Percentiles rank a stretch among this genome's conserved stretches.
Conservation (phyloP, 805 yeast genomes). For the Crinitomyces ghanaensis region DNA sequence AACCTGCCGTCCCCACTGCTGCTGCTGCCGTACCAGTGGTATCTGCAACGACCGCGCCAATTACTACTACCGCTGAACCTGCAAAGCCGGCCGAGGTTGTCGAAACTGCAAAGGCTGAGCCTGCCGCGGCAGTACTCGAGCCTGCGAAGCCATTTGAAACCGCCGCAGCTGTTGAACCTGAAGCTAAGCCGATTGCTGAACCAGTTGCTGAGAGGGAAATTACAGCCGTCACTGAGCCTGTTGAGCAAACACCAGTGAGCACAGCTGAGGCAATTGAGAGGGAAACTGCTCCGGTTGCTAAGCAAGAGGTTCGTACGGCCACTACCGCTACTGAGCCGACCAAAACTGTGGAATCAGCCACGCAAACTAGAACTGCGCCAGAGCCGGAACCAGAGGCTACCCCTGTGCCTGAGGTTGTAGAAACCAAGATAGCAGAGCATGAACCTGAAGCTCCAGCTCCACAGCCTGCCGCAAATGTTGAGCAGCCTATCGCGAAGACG, state of each 20-base stretch:
- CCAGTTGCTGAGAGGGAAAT: conserved; percentile 5
- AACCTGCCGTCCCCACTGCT: background rate
- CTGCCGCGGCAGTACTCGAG: too few species aligned
- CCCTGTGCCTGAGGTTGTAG: conserved; percentile 5
- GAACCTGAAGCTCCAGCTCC: conserved; percentile 4
- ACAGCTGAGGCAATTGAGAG: conserved; percentile 2
- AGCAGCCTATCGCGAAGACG: conserved; percentile 1
- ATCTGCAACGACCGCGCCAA: conserved; percentile 5
- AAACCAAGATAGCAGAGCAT: conserved; percentile 1
- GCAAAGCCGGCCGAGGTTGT: conserved; percentile 7
- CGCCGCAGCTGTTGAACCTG: conserved; percentile 2
- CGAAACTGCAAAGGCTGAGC: conserved; percentile 7
- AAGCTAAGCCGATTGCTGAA: conserved; percentile 3
- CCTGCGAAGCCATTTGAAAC: too few species aligned
- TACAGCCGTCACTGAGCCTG: conserved; percentile 4
- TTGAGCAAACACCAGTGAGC: conserved; percentile 4
- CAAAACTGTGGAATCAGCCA: conserved; percentile 1
- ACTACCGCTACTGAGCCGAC: conserved; percentile 5
- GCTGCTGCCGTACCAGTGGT: conserved; percentile 3
- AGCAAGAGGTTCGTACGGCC: background rate
- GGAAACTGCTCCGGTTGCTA: background rate
- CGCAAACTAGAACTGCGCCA: conserved; percentile 1
- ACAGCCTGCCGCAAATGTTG: conserved; percentile 2
- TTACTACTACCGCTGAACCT: conserved; percentile 3
- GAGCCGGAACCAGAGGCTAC: too few species aligned